Conservation (phyloP, 2,329 filamentous ascomycete genomes). For the Drechmeria coniospora region DNA sequence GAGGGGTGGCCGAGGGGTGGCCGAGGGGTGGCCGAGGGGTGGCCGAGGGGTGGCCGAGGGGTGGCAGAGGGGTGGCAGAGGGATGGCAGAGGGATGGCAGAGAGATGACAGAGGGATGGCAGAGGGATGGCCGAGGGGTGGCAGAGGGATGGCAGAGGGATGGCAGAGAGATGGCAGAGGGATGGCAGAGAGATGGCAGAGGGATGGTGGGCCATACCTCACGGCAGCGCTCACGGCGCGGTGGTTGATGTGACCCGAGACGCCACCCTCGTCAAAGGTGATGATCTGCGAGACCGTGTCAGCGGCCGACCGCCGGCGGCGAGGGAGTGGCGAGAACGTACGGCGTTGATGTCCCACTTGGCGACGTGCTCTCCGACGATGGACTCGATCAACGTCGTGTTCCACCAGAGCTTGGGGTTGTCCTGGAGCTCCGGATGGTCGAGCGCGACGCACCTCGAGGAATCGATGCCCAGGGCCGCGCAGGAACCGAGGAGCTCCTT, state of each 20-base stretch:
- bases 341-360: conserved; percentile 21
- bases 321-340: conserved; percentile 6
- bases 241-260: conserved; percentile 25
- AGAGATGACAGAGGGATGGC: no score
- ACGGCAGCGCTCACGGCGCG: conserved; percentile 22
- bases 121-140: no score
- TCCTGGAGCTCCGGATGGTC: conserved; percentile 21
- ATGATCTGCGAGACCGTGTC: conserved; percentile 15
- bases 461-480: conserved; percentile 13
- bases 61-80: no score
- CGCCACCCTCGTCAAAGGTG: conserved; percentile 23
- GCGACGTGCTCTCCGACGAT: conserved; percentile 17
- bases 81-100: no score
- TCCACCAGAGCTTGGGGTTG: conserved; percentile 22
- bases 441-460: conserved; percentile 14
- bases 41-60: no score
- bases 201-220: conserved; percentile 15
- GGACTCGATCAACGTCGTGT: conserved; percentile 15
- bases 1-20: no score
- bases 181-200: no score
- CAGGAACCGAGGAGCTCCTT: conserved; percentile 15
- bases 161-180: no score
- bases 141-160: no score
- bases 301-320: neutral
- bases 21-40: no score